A percentile compares a stretch with the other conserved stretches of the same genome.
phyloP scores from a whole-genome alignment of 2,329 filamentous ascomycete species.

The Ceratocystis variospora region DNA sequence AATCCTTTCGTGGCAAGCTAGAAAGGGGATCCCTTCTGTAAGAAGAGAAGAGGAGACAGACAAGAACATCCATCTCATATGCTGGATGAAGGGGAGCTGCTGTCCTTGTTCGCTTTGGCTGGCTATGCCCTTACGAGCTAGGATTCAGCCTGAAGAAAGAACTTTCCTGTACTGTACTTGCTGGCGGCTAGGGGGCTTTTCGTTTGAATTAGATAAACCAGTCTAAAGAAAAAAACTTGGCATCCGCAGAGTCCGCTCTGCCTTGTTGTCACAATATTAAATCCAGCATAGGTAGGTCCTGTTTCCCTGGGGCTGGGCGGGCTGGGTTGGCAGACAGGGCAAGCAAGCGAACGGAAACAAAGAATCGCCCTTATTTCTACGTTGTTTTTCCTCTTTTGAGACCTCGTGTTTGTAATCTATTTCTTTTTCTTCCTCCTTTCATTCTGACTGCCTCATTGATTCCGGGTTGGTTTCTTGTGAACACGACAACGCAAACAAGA shows the following conservation, averaged over 20 bases:
- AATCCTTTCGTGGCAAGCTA: background rate
- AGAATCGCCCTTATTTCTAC: background rate
- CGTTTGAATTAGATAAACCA: too few species aligned
- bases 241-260: background rate
- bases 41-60: too few species aligned
- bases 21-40: too few species aligned
- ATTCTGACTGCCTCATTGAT: background rate
- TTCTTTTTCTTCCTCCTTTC: background rate
- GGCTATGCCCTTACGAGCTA: too few species aligned
- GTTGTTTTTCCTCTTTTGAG: background rate
- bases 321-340: background rate
- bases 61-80: too few species aligned
- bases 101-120: too few species aligned
- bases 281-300: background rate
- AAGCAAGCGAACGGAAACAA: background rate
- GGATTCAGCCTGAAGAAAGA: too few species aligned
- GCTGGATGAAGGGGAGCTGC: too few species aligned
- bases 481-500: too few species aligned
- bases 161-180: too few species aligned
- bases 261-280: background rate
- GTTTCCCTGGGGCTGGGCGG: background rate
- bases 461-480: background rate
- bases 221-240: background rate
- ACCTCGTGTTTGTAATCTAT: conserved; percentile 3
- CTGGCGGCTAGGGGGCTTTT: too few species aligned